A percentile compares a stretch with the other conserved stretches of the same genome.
phyloP scores from a whole-genome alignment of 306 rosid species.

The Notholithocarpus densiflorus region DNA sequence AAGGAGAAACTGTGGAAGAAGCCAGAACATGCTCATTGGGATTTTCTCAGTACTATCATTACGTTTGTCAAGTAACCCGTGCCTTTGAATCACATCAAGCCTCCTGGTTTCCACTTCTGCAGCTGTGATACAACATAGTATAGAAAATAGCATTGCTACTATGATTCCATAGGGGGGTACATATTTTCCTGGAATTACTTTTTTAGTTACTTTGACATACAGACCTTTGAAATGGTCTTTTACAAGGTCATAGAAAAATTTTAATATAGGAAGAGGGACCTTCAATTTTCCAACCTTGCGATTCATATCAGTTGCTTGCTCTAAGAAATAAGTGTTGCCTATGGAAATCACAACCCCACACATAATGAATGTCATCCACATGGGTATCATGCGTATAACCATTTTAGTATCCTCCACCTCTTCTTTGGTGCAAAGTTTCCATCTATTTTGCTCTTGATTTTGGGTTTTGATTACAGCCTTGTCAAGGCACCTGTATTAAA shows the following conservation, averaged over 20 bases:
- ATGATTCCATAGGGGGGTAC: background rate
- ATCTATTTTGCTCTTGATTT: conserved; percentile 1
- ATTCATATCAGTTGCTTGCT: conserved; percentile 28
- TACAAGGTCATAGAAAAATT: background rate
- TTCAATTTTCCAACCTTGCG: conserved; percentile 18
- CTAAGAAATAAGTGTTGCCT: conserved; percentile 32
- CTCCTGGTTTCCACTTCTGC: conserved; percentile 32
- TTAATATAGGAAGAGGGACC: conserved; percentile 10
- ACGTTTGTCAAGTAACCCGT: conserved; percentile 19
- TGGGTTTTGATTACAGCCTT: conserved; percentile 24
- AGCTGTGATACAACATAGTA: conserved; percentile 31
- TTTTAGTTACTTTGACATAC: background rate
- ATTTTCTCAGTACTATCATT: background rate
- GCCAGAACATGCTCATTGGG: conserved; percentile 39
- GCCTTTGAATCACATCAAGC: conserved; percentile 16
- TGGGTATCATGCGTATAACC: conserved; percentile 6
- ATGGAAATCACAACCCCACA: conserved; percentile 30
- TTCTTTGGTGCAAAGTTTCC: conserved; percentile 30
- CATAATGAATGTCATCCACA: conserved; percentile 13
- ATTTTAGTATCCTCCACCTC: conserved; percentile 32
- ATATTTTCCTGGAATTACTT: background rate
- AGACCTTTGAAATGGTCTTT: background rate
- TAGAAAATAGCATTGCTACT: conserved; percentile 22
- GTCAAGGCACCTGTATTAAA: conserved; percentile 26
- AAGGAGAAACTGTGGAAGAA: conserved; percentile 34